phyloP scores from a whole-genome alignment of 2,329 filamentous ascomycete genomes.

The Xylaria sp. region DNA sequence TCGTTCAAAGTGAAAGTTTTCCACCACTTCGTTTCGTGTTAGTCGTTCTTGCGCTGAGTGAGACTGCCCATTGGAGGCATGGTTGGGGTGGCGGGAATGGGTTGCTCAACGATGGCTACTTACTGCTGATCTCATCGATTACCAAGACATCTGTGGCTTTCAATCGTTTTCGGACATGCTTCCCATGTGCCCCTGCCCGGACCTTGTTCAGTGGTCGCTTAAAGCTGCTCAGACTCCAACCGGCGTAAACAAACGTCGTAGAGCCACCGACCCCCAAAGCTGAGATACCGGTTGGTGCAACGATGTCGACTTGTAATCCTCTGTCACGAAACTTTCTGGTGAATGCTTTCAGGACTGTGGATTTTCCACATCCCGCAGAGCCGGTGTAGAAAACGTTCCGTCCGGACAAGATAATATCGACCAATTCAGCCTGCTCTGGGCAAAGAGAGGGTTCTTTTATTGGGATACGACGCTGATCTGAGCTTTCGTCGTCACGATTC shows the following conservation, averaged over 20 bases:
- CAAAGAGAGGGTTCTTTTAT: constrained; percentile 43
- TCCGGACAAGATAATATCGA: constrained; percentile 57
- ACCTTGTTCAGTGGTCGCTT: constrained; percentile 49
- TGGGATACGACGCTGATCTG: constrained; percentile 2
- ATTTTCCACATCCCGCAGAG: constrained; percentile 66
- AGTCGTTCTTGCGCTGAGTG: not conserved
- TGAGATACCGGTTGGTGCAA: constrained; percentile 66
- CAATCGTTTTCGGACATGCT: constrained; percentile 46
- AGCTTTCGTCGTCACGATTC: not conserved
- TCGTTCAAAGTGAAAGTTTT: constrained; percentile 59
- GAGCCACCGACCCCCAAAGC: constrained; percentile 61
- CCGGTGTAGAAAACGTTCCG: constrained; percentile 69
- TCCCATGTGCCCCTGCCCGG: constrained; percentile 39
- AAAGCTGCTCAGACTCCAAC: constrained; percentile 57
- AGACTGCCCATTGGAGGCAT: not conserved
- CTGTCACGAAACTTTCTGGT: constrained; percentile 44
- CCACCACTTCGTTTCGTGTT: constrained; percentile 51
- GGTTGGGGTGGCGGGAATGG: not conserved
- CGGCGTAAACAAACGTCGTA: constrained; percentile 63
- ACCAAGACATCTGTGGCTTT: constrained; percentile 59
- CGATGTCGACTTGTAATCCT: constrained; percentile 52
- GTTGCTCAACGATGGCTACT: not conserved
- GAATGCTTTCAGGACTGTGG: constrained; percentile 58
- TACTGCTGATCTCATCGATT: constrained; percentile 67
- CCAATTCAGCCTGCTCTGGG: constrained; percentile 53